Conservation (phyloP, 257 asterid genomes). For the Misopates orontium region DNA sequence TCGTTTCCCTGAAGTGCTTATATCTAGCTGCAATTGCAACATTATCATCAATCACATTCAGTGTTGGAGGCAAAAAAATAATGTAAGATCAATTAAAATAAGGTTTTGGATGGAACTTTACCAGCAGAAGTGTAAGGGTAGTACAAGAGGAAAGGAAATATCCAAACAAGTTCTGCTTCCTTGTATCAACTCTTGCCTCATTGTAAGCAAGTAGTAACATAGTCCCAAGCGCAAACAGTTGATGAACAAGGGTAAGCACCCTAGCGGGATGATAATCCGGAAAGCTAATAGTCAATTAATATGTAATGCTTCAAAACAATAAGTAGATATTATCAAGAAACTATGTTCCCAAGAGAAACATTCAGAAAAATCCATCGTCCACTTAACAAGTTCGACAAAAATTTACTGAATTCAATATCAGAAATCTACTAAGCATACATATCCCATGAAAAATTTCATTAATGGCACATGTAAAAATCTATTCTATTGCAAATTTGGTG, state of each 20-base stretch:
- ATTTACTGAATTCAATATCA: too few relatives aligned
- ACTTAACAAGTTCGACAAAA: too few relatives aligned
- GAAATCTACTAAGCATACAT: too few relatives aligned
- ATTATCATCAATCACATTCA: neutral
- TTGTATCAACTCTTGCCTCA: constrained; percentile 69
- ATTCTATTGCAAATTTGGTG: neutral
- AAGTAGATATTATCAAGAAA: too few relatives aligned
- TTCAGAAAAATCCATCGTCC: too few relatives aligned
- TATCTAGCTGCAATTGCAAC: constrained; percentile 49
- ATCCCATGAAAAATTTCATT: neutral
- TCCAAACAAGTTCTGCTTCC: constrained; percentile 71
- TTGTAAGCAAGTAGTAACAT: constrained; percentile 51
- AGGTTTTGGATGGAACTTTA: constrained; percentile 33
- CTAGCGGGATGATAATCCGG: constrained; percentile 82
- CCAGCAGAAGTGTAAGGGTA: constrained; percentile 63
- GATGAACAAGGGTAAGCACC: constrained; percentile 80
- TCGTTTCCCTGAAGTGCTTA: constrained; percentile 67
- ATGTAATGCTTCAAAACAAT: too few relatives aligned
- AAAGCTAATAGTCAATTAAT: neutral
- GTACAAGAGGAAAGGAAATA: constrained; percentile 51
- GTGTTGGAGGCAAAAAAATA: neutral
- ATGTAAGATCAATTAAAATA: neutral
- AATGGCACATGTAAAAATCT: neutral
- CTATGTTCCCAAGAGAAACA: too few relatives aligned
- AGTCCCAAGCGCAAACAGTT: constrained; percentile 70